Base-by-base conservation (phyloP, 306 rosid species). In the Clitoria ternatea region DNA sequence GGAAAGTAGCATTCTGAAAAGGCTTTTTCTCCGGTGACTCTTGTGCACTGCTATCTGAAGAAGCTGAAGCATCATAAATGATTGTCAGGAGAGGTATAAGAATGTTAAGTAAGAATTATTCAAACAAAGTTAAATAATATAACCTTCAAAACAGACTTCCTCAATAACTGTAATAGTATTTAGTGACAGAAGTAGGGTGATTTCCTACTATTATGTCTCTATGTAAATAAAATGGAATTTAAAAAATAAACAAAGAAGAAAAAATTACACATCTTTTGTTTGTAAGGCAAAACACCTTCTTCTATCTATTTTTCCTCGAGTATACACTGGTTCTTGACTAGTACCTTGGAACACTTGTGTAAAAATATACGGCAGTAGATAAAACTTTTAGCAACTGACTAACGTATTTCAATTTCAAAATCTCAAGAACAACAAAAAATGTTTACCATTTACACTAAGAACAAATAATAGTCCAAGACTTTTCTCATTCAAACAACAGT, bases 1-100 rank as follows among this genome's bases (percentile, higher is more conserved):
- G 97, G 85, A 95, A 91, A 74, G 88, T 82, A 59, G 86, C 76
- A 70, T 9, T 47, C 33, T 63, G 77, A 53, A 83, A 77, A 77
- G 89, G 61, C 68, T 77, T 82, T 74, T 84, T 86, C 85, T 85
- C 82, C 73, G 59, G 27, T 57, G 87, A 70, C 24, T 70, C 62
- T 61, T 77, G 82, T n/a, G 68, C 72, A 68, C 65, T 71, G 52
- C 69, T 64, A 70, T 86, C 87, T 52, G 77, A 77, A 69, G 84
- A 68, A 79, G 74, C 82, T 82, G 85, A 49, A 64, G 29, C 69
- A 70, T 59, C 47, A 77, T 72, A 68, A 73, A 57, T 43, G 68
- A 61, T 27, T 60, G 70, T 18, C 6, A 68, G 59, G 35, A 47
- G 36, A 47, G 27, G 11, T 36, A 63, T 62, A 45, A 15, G 27